A percentile compares a stretch with the other conserved stretches of the same genome.
Conservation (phyloP, 2,329 filamentous ascomycete genomes). For the Paraconiothyrium sp. region DNA sequence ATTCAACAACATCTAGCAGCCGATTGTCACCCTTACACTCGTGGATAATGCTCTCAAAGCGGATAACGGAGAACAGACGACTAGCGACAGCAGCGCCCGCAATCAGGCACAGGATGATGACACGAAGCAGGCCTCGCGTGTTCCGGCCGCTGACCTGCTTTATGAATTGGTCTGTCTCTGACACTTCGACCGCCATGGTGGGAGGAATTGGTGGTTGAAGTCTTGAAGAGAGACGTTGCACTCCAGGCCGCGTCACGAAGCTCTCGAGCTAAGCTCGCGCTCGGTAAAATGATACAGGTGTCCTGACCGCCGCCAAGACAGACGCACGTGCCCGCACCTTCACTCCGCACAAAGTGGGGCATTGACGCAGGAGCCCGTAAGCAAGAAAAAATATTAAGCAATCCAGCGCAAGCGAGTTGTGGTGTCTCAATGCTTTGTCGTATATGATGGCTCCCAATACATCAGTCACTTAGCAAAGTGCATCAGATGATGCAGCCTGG, state of each 20-base stretch:
- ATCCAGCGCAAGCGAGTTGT: neutral
- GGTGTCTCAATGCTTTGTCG: neutral
- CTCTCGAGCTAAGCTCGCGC: slow-evolving; percentile 36
- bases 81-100: slow-evolving; percentile 91
- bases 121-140: slow-evolving; percentile 83
- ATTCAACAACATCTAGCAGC: slow-evolving; percentile 29
- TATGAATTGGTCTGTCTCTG: slow-evolving; percentile 64
- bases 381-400: neutral
- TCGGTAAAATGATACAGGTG: slow-evolving; percentile 31
- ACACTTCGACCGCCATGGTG: slow-evolving; percentile 52
- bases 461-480: neutral
- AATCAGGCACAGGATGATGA: slow-evolving; percentile 90
- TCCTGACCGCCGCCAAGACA: slow-evolving; percentile 7
- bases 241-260: slow-evolving; percentile 48
- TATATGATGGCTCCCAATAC: neutral
- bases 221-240: slow-evolving; percentile 36
- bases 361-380: neutral
- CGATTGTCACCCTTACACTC: slow-evolving; percentile 77
- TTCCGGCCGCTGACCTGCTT: slow-evolving; percentile 82
- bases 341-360: slow-evolving; percentile 9
- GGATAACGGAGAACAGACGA: slow-evolving; percentile 97
- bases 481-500: neutral
- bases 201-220: slow-evolving; percentile 29
- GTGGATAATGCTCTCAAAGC: slow-evolving; percentile 99
- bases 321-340: slow-evolving; percentile 12